Base-by-base conservation (phyloP, 2,329 filamentous ascomycete genomes). In the Botryotinia narcissicola region DNA sequence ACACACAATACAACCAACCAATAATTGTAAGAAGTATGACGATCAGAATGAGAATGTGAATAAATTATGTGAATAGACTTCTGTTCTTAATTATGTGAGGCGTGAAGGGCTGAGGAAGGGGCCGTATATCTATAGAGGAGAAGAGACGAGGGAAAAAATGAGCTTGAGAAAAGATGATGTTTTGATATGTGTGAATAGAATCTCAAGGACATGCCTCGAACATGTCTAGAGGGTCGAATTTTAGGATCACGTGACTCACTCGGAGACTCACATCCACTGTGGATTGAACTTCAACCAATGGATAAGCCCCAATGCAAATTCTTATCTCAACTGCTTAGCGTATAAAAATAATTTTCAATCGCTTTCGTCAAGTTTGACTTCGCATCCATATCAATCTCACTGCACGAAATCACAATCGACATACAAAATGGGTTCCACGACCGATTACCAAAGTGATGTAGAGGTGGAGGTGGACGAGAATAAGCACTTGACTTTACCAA, bases 381-480 rank as follows among this genome's bases (percentile, higher is more conserved):
- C 35, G 25, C 22, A 63, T 44, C 37, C 37, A 63, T n/a, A 62
- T n/a, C 60, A 40, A 40, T 40, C 37, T 40, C 12, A 62, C 16
- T 40, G 35, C 35, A 48, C 32, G 9, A 25, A 48, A 29, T 32
- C 22, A 46, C 7, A 25, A 22, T n/a, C 25, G 8, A 71, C 20
- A 7, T 35, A 40, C 64, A 77, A 74, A 48, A 79, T 79, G 80
- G 78, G 79, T 71, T 74, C 76, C 29, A 40, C 82, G 82, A 84
- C 81, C 78, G 79, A 75, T 73, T 73, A 78, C 76, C 60, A 79
- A 79, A 70, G 78, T 32, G 82, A 77, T 7, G 74, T 74, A 7
- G 78, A 77, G 62, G 77, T 78, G 42, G 76, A 78, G 37, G 77
- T 72, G 63, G 74, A 63, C 60, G 76, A 79, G 57, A 76, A 51